Percentiles rank a stretch among this genome's conserved stretches.
These are phyloP conservation scores for Pichia nanzhaoensis DNA, from an alignment of 805 yeast genomes.

Conservation along the genomic window DNA sequence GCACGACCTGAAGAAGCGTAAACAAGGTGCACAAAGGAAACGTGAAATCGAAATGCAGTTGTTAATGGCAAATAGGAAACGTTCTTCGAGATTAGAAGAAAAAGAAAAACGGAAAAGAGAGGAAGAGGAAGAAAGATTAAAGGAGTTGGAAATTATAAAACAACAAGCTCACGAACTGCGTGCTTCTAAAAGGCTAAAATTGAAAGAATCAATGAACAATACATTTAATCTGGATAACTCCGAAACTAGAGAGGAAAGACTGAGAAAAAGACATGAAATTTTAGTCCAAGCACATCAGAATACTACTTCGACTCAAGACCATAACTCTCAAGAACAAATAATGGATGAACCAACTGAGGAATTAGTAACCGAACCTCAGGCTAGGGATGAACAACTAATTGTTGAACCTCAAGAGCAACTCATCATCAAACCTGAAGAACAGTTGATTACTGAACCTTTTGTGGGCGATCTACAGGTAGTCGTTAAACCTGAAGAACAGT, in stretches of 20 bases:
- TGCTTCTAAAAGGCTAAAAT: constrained; percentile 33
- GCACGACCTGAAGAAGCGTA: constrained; percentile 49
- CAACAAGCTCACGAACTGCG: constrained; percentile 39
- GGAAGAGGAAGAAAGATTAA: constrained; percentile 43
- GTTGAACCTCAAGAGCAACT: too few species aligned
- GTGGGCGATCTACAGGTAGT: too few species aligned
- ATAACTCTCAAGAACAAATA: too few species aligned
- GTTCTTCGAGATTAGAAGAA: constrained; percentile 68
- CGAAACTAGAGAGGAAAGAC: constrained; percentile 31
- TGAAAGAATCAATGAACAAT: constrained; percentile 22
- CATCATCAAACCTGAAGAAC: too few species aligned
- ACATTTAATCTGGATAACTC: constrained; percentile 11
- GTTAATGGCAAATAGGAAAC: constrained; percentile 59
- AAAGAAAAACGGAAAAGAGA: constrained; percentile 45
- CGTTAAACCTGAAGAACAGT: too few species aligned
- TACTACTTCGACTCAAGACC: too few species aligned
- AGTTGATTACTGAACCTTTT: too few species aligned
- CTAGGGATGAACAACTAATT: too few species aligned
- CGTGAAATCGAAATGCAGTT: constrained; percentile 60
- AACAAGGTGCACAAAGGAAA: constrained; percentile 45
- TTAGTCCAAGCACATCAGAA: background rate
- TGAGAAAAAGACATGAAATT: constrained; percentile 15
- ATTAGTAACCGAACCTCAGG: too few species aligned
- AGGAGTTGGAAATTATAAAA: constrained; percentile 40
- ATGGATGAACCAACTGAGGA: too few species aligned